Percentiles rank a stretch among this genome's conserved stretches.
Evolutionary conservation across 2,329 filamentous ascomycete genomes (phyloP).

Genomic region (Trichoderma aggressivum): DNA sequence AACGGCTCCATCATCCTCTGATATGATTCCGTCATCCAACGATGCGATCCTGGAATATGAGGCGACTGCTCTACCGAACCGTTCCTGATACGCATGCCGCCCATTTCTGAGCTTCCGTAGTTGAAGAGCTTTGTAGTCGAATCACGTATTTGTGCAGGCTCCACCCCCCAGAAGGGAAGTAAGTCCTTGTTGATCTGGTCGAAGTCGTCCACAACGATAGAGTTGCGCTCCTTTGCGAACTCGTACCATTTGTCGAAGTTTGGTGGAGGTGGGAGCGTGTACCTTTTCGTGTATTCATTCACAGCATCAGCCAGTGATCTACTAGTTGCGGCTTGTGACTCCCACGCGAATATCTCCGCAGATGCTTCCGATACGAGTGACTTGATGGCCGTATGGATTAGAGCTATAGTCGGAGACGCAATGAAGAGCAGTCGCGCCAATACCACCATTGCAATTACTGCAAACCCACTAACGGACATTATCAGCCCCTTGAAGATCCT

Average conservation of each 20-base stretch:
- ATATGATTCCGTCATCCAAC: constrained; percentile 38
- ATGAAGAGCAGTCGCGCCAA: constrained; percentile 12
- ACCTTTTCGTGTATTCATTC: constrained; percentile 41
- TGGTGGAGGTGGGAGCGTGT: constrained; percentile 65
- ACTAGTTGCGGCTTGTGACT: constrained; percentile 23
- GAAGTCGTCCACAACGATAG: constrained; percentile 71
- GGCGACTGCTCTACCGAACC: constrained; percentile 50
- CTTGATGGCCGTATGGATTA: constrained; percentile 19
- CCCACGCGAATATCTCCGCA: constrained; percentile 20
- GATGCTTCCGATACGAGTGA: constrained; percentile 19
- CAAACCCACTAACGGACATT: constrained; percentile 16
- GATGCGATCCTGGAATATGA: constrained; percentile 31
- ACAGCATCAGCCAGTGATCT: constrained; percentile 33
- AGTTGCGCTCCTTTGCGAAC: constrained; percentile 59
- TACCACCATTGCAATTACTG: constrained; percentile 1
- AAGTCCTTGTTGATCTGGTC: constrained; percentile 69
- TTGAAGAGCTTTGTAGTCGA: constrained; percentile 37
- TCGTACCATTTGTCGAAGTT: constrained; percentile 79
- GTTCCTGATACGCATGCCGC: constrained; percentile 53
- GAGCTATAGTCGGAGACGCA: neutral
- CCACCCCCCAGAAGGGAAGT: constrained; percentile 73
- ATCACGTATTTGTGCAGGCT: constrained; percentile 61
- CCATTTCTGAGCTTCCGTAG: constrained; percentile 37
- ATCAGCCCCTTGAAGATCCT: constrained; percentile 20
- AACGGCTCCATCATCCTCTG: constrained; percentile 66